Base-by-base conservation (phyloP, 805 yeast genomes). In the Wickerhamomyces mucosus region DNA sequence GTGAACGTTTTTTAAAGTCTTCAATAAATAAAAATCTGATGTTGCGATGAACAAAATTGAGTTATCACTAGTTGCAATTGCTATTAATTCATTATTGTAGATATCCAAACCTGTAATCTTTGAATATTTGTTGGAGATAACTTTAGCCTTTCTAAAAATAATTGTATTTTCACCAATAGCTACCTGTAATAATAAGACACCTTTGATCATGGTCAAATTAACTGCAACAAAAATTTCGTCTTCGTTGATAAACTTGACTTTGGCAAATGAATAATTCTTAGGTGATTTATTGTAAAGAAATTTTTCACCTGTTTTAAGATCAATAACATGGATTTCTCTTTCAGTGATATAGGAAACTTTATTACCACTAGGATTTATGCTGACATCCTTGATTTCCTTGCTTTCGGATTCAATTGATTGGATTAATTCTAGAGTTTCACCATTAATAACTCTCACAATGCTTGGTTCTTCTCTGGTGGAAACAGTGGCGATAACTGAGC, bases 351-450 rank as follows among this genome's bases (percentile, higher is more conserved):
- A 80, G 27, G 78, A 69, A 40, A 84, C 58, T 25, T 72, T 58
- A 44, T 73, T 69, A 3, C 84, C 88, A 42, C 72, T 73, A 3
- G 79, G 78, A 27, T 78, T 72, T 42, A 84, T 67, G 29, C 72
- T 67, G 38, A 82, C 59, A 50, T 85, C 95, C 41, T 67, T 74
- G 5, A 71, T 70, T 30, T 70, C 75, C 15, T 39, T 51, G 13
- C 63, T 63, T 6, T 45, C 57, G 13, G 62, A 62, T 1, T 85
- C 67, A 35, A 69, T 63, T 39, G 64, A 69, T 43, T 63, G 66
- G 26, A 62, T 65, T 36, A 70, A 68, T 28, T 68, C 72, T 35
- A 83, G 57, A 18, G 69, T 59, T 6, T 63, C 67, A 6, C 70
- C 67, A 40, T 77, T 72, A 38, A 84, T 68, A 15, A 80, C 58